Conservation (phyloP, 805 yeast species). For the Priceomyces medius region DNA sequence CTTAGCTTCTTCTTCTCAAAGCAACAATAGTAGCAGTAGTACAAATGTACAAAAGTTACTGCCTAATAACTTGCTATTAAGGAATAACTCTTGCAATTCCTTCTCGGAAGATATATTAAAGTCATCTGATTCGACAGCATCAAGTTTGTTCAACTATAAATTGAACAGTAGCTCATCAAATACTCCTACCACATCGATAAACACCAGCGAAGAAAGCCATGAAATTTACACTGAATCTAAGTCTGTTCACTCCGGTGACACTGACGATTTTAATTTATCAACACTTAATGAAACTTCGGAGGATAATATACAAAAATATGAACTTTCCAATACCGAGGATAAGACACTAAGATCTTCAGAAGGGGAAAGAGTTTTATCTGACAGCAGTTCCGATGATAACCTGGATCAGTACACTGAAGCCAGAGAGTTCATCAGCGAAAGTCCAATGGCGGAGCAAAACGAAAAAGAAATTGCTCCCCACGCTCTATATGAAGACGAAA, state of each 20-base stretch:
- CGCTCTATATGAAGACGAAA: too few relatives aligned
- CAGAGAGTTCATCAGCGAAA: background rate
- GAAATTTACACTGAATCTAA: slow-evolving; percentile 1
- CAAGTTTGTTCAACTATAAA: slow-evolving; percentile 22
- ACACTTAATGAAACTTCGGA: slow-evolving; percentile 6
- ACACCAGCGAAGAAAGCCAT: slow-evolving; percentile 8
- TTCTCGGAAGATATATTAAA: slow-evolving; percentile 3
- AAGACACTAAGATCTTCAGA: background rate
- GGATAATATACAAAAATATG: background rate
- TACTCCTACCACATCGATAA: slow-evolving; percentile 34
- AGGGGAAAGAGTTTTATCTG: background rate
- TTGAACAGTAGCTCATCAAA: slow-evolving; percentile 23
- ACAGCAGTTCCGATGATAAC: background rate
- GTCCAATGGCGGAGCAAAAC: background rate
- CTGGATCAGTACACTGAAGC: slow-evolving; percentile 3
- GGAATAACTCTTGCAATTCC: slow-evolving; percentile 3
- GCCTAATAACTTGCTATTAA: slow-evolving; percentile 6
- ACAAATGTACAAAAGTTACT: slow-evolving; percentile 4
- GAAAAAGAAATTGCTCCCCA: background rate
- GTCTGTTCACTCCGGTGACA: background rate
- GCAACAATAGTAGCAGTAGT: background rate
- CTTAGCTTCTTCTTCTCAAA: background rate
- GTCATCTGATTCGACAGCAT: slow-evolving; percentile 18
- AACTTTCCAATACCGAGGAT: background rate
- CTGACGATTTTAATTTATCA: slow-evolving; percentile 4